Base-by-base conservation (phyloP, 139 green algal genomes). In the Microglena sp. region DNA sequence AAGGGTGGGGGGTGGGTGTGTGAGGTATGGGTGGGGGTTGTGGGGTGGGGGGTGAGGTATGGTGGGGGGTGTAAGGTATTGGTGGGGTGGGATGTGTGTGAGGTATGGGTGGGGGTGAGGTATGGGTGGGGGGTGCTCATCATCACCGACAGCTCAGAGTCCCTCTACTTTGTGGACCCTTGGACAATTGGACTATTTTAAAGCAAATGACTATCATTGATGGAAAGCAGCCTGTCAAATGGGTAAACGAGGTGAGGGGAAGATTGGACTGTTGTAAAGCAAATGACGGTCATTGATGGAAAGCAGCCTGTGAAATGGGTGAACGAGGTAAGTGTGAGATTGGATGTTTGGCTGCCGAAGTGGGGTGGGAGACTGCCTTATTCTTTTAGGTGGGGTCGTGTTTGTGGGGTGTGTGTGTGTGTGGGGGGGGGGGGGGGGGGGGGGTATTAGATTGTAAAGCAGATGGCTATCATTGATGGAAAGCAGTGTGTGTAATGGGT, bases 81-180 rank as follows among this genome's bases (percentile, higher is more conserved):
- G n/a, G n/a, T n/a, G n/a, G n/a, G n/a, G n/a, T n/a, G n/a, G n/a
- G n/a, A n/a, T n/a, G n/a, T n/a, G n/a, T n/a, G n/a, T n/a, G n/a
- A n/a, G n/a, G n/a, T n/a, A n/a, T n/a, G n/a, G n/a, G n/a, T n/a
- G n/a, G n/a, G n/a, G n/a, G n/a, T n/a, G n/a, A n/a, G n/a, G n/a
- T n/a, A n/a, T n/a, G n/a, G n/a, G n/a, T n/a, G n/a, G n/a, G n/a
- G n/a, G n/a, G n/a, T 72, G 34, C 72, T 95, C 4, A 82, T 95
- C 2, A 59, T 84, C 1, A 87, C 75, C 8, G 90, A 96, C 75
- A 85, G 78, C 53, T 77, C 45, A 0, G 45, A 76, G n/a, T 76
- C 43, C 26, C 64, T 96, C 2, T 73, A 63, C 24, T 94, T 68
- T 56, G 27, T 95, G 28, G 77, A 93, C 65, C 82, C 82, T 0